Evolutionary conservation across 2,329 filamentous ascomycete species (phyloP), one percentile per base, ranked within the genome.

Genomic region (Xylariomycetidae sp.): DNA sequence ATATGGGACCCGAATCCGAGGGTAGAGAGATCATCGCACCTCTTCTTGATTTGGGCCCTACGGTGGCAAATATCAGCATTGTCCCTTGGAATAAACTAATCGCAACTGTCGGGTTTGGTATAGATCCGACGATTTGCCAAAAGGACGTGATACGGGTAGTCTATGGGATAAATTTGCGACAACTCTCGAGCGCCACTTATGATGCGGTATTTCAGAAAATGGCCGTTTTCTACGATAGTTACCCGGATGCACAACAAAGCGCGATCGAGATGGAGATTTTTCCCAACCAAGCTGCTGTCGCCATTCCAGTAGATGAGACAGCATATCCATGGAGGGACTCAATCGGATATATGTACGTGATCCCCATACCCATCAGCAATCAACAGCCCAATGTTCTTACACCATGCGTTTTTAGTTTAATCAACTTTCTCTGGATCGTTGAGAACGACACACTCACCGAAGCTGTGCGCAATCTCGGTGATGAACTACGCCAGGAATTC

Each of bases 301-400:
- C 41, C 3, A 36, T 46, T 4, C 18, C 38, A 3, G 27, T 35
- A 15, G 38, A 48, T 8, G 36, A 34, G 4, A 49, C 48, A 5
- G 46, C 47, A 1, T 52, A 46, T 16, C 33, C 49, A 4, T 49
- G 42, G 44, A 27, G 44, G 16, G 41, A 50, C 13, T 4, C 33
- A 25, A 18, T 4, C 14, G 34, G 16, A 19, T 26, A 25, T 22
- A 17, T 31, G 36, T 44, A 37, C 25, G 33, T 39, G 18, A 17
- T 8, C 22, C 11, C 2, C 25, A 16, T 30, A n/a, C n/a, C n/a
- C n/a, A n/a, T n/a, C n/a, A n/a, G n/a, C n/a, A n/a, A n/a, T n/a
- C n/a, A n/a, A n/a, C n/a, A n/a, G n/a, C n/a, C n/a, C n/a, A n/a
- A n/a, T n/a, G n/a, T n/a, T n/a, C n/a, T n/a, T n/a, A n/a, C n/a